These are phyloP conservation scores for Trichoderma aggressivum DNA, from an alignment of 2,329 filamentous ascomycete species.

Conservation along the genomic window DNA sequence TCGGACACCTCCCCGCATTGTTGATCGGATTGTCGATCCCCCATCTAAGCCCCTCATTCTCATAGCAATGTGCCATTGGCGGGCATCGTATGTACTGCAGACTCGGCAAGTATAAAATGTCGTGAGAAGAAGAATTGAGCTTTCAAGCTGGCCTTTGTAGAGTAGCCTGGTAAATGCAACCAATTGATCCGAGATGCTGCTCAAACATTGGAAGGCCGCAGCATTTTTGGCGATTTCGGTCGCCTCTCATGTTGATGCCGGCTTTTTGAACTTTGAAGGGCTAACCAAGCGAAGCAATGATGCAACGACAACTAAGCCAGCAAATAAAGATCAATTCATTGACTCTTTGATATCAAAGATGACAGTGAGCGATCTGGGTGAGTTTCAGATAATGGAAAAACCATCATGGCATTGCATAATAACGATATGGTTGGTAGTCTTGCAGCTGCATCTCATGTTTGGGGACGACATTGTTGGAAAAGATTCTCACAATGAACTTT, in stretches of 20 bases:
- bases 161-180: background rate
- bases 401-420: background rate
- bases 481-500: conserved; percentile 14
- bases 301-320: background rate
- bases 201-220: conserved; percentile 1
- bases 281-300: background rate
- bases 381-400: background rate
- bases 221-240: background rate
- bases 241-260: background rate
- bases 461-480: conserved; percentile 16
- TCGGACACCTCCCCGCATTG: conserved; percentile 5
- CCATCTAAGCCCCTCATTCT: background rate
- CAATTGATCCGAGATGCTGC: background rate
- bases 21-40: conserved; percentile 6
- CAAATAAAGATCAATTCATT: conserved; percentile 6
- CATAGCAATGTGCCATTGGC: background rate
- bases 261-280: background rate
- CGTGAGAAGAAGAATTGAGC: background rate
- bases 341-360: conserved; percentile 13
- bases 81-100: background rate
- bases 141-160: background rate
- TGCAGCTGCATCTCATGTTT: conserved; percentile 19
- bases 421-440: background rate
- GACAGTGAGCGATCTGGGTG: conserved; percentile 9
- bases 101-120: background rate